These are phyloP conservation scores for Pigoraptor vietnamica DNA, from an alignment of 78 protist species.

Conservation along the genomic window DNA sequence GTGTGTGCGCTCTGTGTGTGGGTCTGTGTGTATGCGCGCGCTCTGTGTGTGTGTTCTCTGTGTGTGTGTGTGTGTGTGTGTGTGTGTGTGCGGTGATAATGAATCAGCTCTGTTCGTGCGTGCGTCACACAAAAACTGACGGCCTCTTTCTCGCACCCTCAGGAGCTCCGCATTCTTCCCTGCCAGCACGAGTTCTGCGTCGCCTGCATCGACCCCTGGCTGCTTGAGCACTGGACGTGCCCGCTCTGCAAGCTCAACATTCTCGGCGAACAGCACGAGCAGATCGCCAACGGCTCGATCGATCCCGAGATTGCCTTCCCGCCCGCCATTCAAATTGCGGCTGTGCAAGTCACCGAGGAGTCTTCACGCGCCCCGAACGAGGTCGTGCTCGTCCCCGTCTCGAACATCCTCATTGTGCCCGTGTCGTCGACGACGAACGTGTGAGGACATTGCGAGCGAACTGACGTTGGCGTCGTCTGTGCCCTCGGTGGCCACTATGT, in stretches of 20 bases:
- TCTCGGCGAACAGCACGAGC: neutral
- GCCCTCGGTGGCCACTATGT: no score
- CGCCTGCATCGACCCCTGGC: slow-evolving; percentile 49
- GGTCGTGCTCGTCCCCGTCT: no score
- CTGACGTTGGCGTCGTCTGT: no score
- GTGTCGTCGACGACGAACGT: no score
- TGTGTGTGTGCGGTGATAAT: neutral
- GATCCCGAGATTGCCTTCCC: neutral
- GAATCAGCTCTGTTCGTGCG: neutral
- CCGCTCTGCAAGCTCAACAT: neutral
- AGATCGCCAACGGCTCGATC: neutral
- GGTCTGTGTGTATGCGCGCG: neutral
- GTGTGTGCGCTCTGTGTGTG: neutral
- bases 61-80: neutral
- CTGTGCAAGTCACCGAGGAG: no score
- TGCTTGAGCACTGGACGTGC: neutral
- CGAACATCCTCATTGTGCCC: no score
- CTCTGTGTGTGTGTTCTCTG: neutral
- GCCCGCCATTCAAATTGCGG: no score
- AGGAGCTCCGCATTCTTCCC: slow-evolving; percentile 24
- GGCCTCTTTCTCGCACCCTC: neutral
- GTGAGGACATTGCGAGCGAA: no score
- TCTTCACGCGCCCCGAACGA: no score
- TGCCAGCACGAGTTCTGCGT: slow-evolving; percentile 40
- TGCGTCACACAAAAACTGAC: neutral